A percentile compares a stretch with the other conserved stretches of the same genome.
Conservation (phyloP, 2,329 filamentous ascomycete species). For the Ophiostoma perfectum region DNA sequence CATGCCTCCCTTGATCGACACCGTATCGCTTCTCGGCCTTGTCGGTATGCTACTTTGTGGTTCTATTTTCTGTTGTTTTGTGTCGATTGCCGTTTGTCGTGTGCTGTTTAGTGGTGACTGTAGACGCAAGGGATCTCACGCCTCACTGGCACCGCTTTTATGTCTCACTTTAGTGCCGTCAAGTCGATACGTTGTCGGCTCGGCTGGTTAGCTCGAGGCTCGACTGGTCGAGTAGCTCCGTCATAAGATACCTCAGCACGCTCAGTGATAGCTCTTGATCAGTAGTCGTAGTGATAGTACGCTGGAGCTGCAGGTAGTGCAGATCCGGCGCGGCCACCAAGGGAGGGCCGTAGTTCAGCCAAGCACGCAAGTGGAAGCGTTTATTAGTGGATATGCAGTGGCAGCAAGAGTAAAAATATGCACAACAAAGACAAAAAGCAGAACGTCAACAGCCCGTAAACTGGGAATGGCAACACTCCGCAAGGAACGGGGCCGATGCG, state of each 20-base stretch:
- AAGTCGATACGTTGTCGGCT: neutral
- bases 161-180: neutral
- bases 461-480: neutral
- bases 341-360: neutral
- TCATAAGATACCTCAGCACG: no score
- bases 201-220: neutral
- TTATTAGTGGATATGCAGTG: no score
- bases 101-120: neutral
- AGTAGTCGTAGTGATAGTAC: neutral
- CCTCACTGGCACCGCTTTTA: neutral
- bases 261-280: no score
- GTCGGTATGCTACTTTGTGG: neutral
- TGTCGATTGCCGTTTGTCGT: no score
- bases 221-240: no score
- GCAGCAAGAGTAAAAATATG: neutral
- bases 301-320: constrained; percentile 6
- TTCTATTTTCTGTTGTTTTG: no score
- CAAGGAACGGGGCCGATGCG: neutral
- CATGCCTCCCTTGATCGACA: constrained; percentile 7
- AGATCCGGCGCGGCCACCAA: constrained; percentile 3
- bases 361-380: neutral
- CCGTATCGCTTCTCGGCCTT: neutral
- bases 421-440: neutral
- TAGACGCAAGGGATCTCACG: neutral
- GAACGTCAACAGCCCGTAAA: neutral